Conservation (phyloP, 306 rosid genomes). For the Cucurbita argyrosperma region DNA sequence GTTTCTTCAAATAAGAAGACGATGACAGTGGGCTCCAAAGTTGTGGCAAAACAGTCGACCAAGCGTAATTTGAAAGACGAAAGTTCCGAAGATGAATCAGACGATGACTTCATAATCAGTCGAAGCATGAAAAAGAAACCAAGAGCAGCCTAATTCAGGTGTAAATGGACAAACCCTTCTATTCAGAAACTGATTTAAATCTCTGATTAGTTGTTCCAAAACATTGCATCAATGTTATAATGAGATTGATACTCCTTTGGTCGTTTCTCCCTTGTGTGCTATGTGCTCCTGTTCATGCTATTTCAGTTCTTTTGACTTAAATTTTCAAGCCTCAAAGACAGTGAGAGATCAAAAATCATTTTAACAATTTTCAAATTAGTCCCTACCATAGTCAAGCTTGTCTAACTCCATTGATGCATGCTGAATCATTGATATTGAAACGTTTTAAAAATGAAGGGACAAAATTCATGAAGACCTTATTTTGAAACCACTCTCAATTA, state of each 20-base stretch:
- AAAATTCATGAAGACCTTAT: too few relatives aligned
- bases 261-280: neutral
- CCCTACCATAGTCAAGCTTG: too few relatives aligned
- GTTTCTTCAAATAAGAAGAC: constrained; percentile 25
- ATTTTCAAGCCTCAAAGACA: neutral
- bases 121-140: constrained; percentile 18
- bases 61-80: constrained; percentile 32
- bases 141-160: constrained; percentile 20
- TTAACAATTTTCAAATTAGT: too few relatives aligned
- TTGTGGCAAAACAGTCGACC: constrained; percentile 27
- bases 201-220: neutral
- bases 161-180: neutral
- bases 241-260: neutral
- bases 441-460: too few relatives aligned
- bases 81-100: constrained; percentile 40
- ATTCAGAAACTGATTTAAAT: neutral
- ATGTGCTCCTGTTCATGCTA: neutral
- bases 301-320: neutral
- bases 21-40: constrained; percentile 15
- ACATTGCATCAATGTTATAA: neutral
- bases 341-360: neutral
- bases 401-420: too few relatives aligned
- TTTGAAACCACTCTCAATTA: neutral
- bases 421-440: too few relatives aligned
- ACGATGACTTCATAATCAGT: constrained; percentile 21